Evolutionary conservation across 1,284 basidiomycete species (phyloP).

Genomic region (Meripilus lineatus): DNA sequence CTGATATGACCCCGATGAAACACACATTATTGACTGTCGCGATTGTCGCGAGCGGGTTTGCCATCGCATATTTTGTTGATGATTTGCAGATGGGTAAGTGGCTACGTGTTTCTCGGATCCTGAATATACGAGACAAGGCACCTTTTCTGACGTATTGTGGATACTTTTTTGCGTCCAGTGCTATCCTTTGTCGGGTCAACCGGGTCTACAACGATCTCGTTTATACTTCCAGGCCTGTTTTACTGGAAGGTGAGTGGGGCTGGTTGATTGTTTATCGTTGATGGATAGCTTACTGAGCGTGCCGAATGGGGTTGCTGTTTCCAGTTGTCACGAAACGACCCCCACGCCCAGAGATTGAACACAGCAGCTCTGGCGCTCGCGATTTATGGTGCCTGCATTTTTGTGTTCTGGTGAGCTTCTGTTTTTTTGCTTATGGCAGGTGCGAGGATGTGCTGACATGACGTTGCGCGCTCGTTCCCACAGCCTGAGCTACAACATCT

Average conservation of each 20-base stretch:
- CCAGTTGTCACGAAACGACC: constrained; percentile 73
- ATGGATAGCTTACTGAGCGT: too few relatives aligned
- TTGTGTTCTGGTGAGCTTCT: constrained; percentile 77
- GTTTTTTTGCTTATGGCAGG: background rate
- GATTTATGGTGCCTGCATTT: constrained; percentile 77
- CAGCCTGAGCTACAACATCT: constrained; percentile 76
- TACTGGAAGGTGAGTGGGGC: constrained; percentile 64
- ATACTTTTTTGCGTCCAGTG: constrained; percentile 42
- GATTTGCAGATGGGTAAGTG: constrained; percentile 77
- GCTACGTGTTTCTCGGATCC: background rate
- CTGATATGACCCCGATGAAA: constrained; percentile 70
- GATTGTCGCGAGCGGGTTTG: constrained; percentile 69
- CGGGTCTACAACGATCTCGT: constrained; percentile 95
- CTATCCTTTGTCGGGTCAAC: constrained; percentile 96
- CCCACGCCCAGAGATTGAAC: constrained; percentile 54
- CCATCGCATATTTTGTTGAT: constrained; percentile 80
- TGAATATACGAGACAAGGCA: background rate
- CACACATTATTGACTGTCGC: constrained; percentile 71
- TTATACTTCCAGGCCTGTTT: constrained; percentile 90
- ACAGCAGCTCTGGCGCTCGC: constrained; percentile 64
- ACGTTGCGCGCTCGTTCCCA: constrained; percentile 6
- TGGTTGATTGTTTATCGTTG: too few relatives aligned
- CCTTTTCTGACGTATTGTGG: constrained; percentile 4
- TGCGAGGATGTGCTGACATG: constrained; percentile 8
- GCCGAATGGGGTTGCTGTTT: too few relatives aligned